Evolutionary conservation across 129 eudicot genomes (phyloP), one percentile per base, ranked within the genome.

Genomic region (Flaveria brownii): DNA sequence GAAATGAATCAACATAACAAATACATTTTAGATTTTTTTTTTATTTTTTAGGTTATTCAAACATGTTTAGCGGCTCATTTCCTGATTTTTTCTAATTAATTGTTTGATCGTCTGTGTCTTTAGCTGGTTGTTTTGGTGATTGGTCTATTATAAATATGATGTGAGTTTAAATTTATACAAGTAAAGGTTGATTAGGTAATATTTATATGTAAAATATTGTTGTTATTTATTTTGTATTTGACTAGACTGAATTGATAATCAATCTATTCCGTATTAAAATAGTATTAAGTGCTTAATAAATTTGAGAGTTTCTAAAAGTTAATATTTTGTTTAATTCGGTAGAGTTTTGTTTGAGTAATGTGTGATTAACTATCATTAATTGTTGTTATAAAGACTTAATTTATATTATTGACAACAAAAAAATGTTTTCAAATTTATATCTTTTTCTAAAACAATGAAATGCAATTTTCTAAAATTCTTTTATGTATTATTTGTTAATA

Each of bases 281-380:
- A 23, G 15, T 59, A 59, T 59, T 10, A 22, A 20, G 33, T 59
- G 23, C 65, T 2, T 59, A 59, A 59, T 59, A 23, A 59, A 59
- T 59, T 17, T 57, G 20, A 57, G 64, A 57, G 64, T 22, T 57
- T 57, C 54, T 49, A 49, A 49, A 49, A 49, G 54, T 49, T 49
- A 49, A 49, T 49, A 49, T 13, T 13, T 49, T 49, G 54, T 49
- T 49, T 49, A 12, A 45, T 9, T 45, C 50, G 13, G 50, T 45
- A 45, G 50, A 45, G 50, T 45, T 49, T 49, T 57, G 64, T 57
- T 10, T 1, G 64, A 22, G 15, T 20, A 57, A 57, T 20, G 17
- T 17, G 64, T 22, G 30, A 57, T 57, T 57, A 57, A 22, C 1
- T 57, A 57, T 9, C 16, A 55, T n/a, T 55, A 6, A 55, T 1